These are phyloP conservation scores for Helotiales sp. DNA, from an alignment of 2,329 filamentous ascomycete species.

Conservation along the genomic window DNA sequence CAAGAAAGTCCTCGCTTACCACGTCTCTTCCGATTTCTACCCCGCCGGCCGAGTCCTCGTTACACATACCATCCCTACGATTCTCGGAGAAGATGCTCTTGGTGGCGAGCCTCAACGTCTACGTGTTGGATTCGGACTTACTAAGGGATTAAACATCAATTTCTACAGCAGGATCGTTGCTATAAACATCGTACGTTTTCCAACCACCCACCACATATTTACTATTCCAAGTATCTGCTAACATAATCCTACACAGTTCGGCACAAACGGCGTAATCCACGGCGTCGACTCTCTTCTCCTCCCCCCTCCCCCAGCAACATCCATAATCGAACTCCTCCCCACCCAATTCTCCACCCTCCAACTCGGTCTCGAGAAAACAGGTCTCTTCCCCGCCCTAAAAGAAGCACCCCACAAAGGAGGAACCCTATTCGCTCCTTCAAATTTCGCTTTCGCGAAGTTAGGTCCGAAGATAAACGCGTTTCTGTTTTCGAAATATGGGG, in stretches of 20 bases:
- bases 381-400: constrained; percentile 62
- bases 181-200: constrained; percentile 63
- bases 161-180: constrained; percentile 72
- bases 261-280: constrained; percentile 80
- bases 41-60: constrained; percentile 64
- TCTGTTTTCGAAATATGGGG: constrained; percentile 76
- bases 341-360: constrained; percentile 76
- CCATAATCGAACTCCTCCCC: constrained; percentile 66
- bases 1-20: constrained; percentile 71
- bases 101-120: constrained; percentile 71
- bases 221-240: neutral
- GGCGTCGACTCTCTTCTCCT: constrained; percentile 73
- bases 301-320: constrained; percentile 66
- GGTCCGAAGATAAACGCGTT: constrained; percentile 76
- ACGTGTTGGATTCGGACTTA: constrained; percentile 60
- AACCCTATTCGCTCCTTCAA: constrained; percentile 80
- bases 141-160: constrained; percentile 69
- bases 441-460: constrained; percentile 76
- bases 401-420: constrained; percentile 57
- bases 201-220: neutral
- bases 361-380: constrained; percentile 73
- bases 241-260: constrained; percentile 47
- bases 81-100: constrained; percentile 57
- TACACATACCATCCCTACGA: constrained; percentile 73
- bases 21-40: constrained; percentile 68